phyloP scores from a whole-genome alignment of 192 early-diverging fungal species.

The Coemansia nantahalensis region DNA sequence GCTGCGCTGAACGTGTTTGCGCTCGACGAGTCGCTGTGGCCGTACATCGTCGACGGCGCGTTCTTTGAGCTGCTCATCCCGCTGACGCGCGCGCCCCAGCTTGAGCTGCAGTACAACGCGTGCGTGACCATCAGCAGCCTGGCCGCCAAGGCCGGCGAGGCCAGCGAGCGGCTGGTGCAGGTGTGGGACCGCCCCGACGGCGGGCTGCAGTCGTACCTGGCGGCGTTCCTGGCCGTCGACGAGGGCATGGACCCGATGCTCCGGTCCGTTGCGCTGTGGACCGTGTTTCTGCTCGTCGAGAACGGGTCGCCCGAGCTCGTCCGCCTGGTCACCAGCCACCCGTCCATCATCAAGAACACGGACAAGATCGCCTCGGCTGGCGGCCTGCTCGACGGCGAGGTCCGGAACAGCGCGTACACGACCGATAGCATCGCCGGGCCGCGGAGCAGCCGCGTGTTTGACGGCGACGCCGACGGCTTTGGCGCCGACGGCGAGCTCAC shows the following conservation, averaged over 20 bases:
- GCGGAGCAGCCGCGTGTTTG: slow-evolving; percentile 39
- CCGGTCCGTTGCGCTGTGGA: slow-evolving; percentile 84
- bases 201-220: slow-evolving; percentile 69
- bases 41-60: slow-evolving; percentile 58
- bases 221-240: slow-evolving; percentile 60
- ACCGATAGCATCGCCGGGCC: slow-evolving; percentile 15
- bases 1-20: slow-evolving; percentile 82
- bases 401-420: slow-evolving; percentile 33
- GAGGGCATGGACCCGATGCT: slow-evolving; percentile 65
- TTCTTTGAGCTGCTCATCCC: slow-evolving; percentile 69
- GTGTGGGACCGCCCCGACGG: slow-evolving; percentile 67
- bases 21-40: slow-evolving; percentile 71
- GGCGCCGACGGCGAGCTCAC: slow-evolving; percentile 19
- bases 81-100: slow-evolving; percentile 43
- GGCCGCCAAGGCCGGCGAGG: slow-evolving; percentile 59
- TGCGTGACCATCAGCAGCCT: slow-evolving; percentile 77
- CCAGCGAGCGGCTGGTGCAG: slow-evolving; percentile 57
- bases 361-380: slow-evolving; percentile 35
- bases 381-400: slow-evolving; percentile 15
- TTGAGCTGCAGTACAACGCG: slow-evolving; percentile 74
- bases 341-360: slow-evolving; percentile 49
- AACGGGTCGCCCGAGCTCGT: slow-evolving; percentile 46
- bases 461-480: slow-evolving; percentile 17
- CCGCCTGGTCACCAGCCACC: slow-evolving; percentile 41
- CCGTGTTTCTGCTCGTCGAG: slow-evolving; percentile 76